phyloP scores from a whole-genome alignment of 1,284 basidiomycete genomes.

The Agroathelia rolfsii region DNA sequence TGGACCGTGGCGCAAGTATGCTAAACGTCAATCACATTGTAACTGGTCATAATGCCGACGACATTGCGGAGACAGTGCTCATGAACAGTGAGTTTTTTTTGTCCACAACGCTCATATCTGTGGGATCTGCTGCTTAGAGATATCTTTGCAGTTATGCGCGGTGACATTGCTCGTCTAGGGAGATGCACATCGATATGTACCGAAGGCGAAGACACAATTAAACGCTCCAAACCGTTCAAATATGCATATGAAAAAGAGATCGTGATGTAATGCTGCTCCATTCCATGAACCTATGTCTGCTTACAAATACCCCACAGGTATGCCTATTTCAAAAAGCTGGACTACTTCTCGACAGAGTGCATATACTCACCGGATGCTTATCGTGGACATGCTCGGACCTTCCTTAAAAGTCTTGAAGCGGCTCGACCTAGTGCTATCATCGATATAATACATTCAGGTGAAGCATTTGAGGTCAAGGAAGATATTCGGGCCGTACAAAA shows the following conservation, averaged over 20 bases:
- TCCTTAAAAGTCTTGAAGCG: constrained; percentile 93
- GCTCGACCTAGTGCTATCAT: constrained; percentile 91
- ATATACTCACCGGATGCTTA: constrained; percentile 99
- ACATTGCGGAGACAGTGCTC: constrained; percentile 96
- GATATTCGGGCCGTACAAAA: constrained; percentile 73
- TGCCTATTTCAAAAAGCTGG: constrained; percentile 96
- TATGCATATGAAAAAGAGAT: constrained; percentile 99
- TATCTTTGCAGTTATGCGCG: constrained; percentile 74
- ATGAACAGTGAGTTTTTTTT: constrained; percentile 85
- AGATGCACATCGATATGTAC: constrained; percentile 93
- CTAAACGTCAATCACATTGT: constrained; percentile 95
- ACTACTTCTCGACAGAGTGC: constrained; percentile 99
- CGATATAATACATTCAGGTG: constrained; percentile 95
- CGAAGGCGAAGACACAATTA: constrained; percentile 89
- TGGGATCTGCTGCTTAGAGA: constrained; percentile 7
- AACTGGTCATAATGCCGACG: constrained; percentile 98
- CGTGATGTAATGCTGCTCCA: constrained; percentile 62
- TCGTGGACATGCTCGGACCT: constrained; percentile 88
- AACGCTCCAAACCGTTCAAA: constrained; percentile 97
- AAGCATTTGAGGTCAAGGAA: constrained; percentile 75
- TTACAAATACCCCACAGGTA: constrained; percentile 50
- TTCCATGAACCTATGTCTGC: constrained; percentile 4
- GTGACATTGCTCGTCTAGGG: constrained; percentile 90
- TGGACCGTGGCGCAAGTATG: constrained; percentile 88
- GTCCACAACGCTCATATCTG: neutral